phyloP scores from a whole-genome alignment of 23 red algal genomes.

The Gracilaria gracilis region DNA sequence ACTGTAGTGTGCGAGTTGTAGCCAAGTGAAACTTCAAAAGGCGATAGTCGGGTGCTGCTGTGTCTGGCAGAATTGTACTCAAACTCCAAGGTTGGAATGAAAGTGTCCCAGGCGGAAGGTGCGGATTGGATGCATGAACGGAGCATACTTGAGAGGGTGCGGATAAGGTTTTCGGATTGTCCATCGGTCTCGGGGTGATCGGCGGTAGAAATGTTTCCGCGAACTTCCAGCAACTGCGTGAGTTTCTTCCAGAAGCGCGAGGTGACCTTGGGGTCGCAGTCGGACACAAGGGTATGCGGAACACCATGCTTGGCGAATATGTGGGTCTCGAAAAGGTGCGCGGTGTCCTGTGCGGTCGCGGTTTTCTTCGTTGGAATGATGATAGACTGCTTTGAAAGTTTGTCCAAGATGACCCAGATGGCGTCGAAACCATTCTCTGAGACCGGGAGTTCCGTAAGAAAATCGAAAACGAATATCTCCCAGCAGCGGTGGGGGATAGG shows the following conservation, averaged over 20 bases:
- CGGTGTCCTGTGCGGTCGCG: not conserved
- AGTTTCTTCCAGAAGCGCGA: slow-evolving; percentile 14
- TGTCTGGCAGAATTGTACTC: slow-evolving; percentile 11
- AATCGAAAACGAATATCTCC: slow-evolving; percentile 8
- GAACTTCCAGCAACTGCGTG: not conserved
- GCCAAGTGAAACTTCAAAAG: slow-evolving; percentile 35
- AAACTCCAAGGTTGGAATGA: slow-evolving; percentile 29
- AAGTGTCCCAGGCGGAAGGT: not conserved
- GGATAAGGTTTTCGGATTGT: slow-evolving; percentile 50
- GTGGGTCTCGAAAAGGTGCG: not conserved
- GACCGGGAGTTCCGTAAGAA: slow-evolving; percentile 15
- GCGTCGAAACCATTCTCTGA: not conserved
- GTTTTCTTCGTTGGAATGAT: slow-evolving; percentile 12
- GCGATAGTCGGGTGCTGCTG: slow-evolving; percentile 25
- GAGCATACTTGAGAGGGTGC: slow-evolving; percentile 20
- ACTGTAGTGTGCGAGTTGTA: not conserved
- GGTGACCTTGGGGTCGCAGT: slow-evolving; percentile 1
- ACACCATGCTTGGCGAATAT: slow-evolving; percentile 9
- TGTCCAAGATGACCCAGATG: slow-evolving; percentile 38
- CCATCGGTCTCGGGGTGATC: slow-evolving; percentile 42
- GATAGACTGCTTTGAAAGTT: slow-evolving; percentile 14
- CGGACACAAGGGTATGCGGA: not conserved
- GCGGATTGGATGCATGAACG: not conserved
- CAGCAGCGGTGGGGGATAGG: slow-evolving; percentile 17
- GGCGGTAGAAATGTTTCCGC: slow-evolving; percentile 15